Evolutionary conservation across 768 basidiomycete genomes (phyloP).

Genomic region (Arthromyces matolae): DNA sequence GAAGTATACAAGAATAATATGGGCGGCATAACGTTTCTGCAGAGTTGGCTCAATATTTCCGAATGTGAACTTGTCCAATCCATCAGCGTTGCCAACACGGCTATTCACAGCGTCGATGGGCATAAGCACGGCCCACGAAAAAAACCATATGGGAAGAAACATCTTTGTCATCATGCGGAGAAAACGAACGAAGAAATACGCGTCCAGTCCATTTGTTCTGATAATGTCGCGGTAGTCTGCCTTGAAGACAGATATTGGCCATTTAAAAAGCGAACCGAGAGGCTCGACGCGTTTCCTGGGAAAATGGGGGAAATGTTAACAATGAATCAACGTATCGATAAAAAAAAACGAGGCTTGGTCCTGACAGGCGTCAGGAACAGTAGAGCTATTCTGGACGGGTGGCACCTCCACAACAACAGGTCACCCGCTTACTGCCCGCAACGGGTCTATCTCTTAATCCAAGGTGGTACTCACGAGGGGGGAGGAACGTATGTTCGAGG

Average conservation of each 20-base stretch:
- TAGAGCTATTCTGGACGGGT: too few species aligned
- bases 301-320: too few species aligned
- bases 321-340: not conserved
- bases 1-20: conserved; percentile 69
- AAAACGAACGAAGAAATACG: conserved; percentile 92
- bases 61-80: conserved; percentile 72
- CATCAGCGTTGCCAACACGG: conserved; percentile 37
- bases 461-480: conserved; percentile 33
- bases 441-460: not conserved
- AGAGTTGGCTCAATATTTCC: conserved; percentile 63
- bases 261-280: conserved; percentile 53
- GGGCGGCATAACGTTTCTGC: conserved; percentile 67
- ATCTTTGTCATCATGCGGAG: conserved; percentile 79
- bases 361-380: too few species aligned
- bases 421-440: too few species aligned
- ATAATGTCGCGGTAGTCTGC: conserved; percentile 62
- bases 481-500: conserved; percentile 69
- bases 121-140: conserved; percentile 84
- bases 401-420: not conserved
- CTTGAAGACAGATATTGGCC: conserved; percentile 63
- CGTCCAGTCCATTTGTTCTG: conserved; percentile 77
- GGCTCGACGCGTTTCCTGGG: conserved; percentile 61
- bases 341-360: not conserved
- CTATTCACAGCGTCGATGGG: conserved; percentile 67
- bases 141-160: conserved; percentile 85